Base-by-base conservation (phyloP, 805 yeast species). In the Kockiozyma suomiensis region DNA sequence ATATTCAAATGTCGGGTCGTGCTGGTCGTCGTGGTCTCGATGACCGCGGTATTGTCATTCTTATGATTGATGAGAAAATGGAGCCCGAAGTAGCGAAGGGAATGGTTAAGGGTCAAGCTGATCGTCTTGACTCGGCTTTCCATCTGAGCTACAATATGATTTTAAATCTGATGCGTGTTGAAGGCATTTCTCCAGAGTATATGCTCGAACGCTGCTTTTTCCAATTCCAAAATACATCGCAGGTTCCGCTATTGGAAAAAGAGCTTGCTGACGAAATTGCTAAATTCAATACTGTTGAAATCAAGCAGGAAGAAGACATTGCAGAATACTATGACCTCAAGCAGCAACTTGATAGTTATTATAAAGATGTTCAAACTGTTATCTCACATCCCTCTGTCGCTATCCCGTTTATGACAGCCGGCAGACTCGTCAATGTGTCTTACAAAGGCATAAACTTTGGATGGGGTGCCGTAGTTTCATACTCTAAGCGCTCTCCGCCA, bases 11-110 rank as follows among this genome's bases (percentile, higher is more conserved):
- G 99, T 90, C 97, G 47, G 99, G 99, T 67, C 86, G 99, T 76
- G 99, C 99, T 23, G 99, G 99, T 69, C 92, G 99, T 81, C 89
- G 99, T 82, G 99, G 99, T 72, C 82, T 94, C 69, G 99, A 94
- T 81, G 99, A 94, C 74, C 87, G 99, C 74, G 99, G 99, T 77
- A 91, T 94, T 74, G 99, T 94, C 51, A 94, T 94, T 67, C 89
- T 94, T 94, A 94, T 94, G 99, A 91, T 94, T 73, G 98, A 94
- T 73, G 98, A 94, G 73, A 94, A 94, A 71, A 94, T 94, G 99
- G 99, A 94, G 74, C 99, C 99, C 3, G 96, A 92, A 69, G 97
- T 94, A 45, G 99, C 99, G 21, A 94, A 94, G 73, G 97, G 98
- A 1, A 94, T 94, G 99, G 99, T 94, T 23, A 93, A 93, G 74